Evolutionary conservation across 2,329 filamentous ascomycete species (phyloP).

Genomic region (Sphaerostilbella broomeana): DNA sequence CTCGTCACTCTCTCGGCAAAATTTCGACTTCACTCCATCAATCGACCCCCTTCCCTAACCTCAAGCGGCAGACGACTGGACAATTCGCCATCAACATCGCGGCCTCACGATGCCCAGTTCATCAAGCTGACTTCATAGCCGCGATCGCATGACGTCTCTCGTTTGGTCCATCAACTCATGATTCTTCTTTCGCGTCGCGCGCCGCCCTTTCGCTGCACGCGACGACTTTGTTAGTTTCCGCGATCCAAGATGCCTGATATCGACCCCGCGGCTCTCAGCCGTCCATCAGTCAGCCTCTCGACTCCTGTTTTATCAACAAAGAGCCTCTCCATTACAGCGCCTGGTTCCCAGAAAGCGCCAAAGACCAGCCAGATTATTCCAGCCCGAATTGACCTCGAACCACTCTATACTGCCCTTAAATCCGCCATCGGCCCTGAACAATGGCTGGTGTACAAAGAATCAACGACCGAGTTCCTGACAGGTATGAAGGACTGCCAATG

Average conservation of each 20-base stretch:
- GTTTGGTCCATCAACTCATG: constrained; percentile 38
- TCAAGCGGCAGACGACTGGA: constrained; percentile 17
- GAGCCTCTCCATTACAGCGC: constrained; percentile 47
- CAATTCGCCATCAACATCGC: constrained; percentile 33
- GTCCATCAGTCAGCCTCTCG: constrained; percentile 50
- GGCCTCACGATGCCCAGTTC: constrained; percentile 35
- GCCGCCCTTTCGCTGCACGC: constrained; percentile 41
- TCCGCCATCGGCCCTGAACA: constrained; percentile 52
- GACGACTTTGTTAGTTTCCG: constrained; percentile 31
- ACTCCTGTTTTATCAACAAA: constrained; percentile 55
- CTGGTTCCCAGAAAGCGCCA: constrained; percentile 42
- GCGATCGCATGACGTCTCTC: constrained; percentile 36
- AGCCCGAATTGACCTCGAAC: constrained; percentile 60
- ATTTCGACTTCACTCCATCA: constrained; percentile 30
- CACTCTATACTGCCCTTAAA: constrained; percentile 57
- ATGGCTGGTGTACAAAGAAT: constrained; percentile 59
- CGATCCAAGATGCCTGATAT: constrained; percentile 56
- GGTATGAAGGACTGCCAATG: constrained; percentile 35
- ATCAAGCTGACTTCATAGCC: constrained; percentile 36
- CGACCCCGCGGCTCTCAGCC: constrained; percentile 62
- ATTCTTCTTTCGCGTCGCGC: constrained; percentile 36
- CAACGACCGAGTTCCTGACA: constrained; percentile 55
- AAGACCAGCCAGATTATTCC: constrained; percentile 59
- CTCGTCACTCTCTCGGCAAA: constrained; percentile 20
- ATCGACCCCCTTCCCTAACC: constrained; percentile 21